Base-by-base conservation (phyloP, 169 alveolate genomes). In the Cystoisospora suis region DNA sequence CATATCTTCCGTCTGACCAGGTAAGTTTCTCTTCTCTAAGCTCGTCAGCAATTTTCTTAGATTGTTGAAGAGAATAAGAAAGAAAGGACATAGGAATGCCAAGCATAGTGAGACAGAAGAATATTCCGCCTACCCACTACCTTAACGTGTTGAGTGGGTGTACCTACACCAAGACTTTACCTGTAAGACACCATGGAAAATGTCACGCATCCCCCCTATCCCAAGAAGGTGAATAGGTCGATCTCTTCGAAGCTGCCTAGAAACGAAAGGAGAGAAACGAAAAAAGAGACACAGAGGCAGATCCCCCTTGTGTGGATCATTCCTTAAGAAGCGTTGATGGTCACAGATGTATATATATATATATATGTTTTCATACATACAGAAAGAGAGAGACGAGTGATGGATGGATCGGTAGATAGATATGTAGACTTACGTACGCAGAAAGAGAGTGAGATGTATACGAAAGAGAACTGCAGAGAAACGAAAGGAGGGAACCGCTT, bases 151-250 rank as follows among this genome's bases (percentile, higher is more conserved):
- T 27, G 29, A 36, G 3, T 58, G 3, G n/a, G 72, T 7, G 72
- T 34, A 4, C 40, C n/a, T 58, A 58, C 20, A 20, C 40, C 83
- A 27, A 23, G 83, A n/a, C n/a, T n/a, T n/a, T 38, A 72, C 83
- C 83, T 72, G 83, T 17, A 3, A 17, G 29, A 80, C 88, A 4
- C 88, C 88, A 49, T 80, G 88, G 88, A 80, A 80, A 34, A 80
- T 80, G 75, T 80, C 88, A 0, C 49, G 88, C 69, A 80, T 46
- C 44, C 88, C 61, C 29, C 88, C 88, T 47, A 80, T 49, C 15
- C 88, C 88, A 34, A 80, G 75, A 46, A 80, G 44, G 32, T 80
- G 88, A 3, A 80, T 80, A 32, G 88, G 88, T n/a, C 88, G 88
- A 34, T 80, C 88, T 45, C 49, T 45, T 9, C 88, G 70, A 2